Base-by-base conservation (phyloP, 352 stramenopile species). In the Globisporangium rhizosaccharum region DNA sequence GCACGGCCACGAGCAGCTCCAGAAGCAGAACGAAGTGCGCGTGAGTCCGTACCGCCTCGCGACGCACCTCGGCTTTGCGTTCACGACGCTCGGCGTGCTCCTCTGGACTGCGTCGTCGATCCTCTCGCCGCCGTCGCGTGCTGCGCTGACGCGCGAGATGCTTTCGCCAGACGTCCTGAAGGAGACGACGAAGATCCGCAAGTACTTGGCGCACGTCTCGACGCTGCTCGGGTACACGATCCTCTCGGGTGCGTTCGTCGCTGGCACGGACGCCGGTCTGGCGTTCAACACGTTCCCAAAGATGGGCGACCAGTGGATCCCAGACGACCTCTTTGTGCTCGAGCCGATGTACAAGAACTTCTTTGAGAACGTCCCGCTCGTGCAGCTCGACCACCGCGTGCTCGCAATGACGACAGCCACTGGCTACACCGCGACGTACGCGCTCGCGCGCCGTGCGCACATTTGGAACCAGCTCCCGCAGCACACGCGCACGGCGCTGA, bases 261-360 rank as follows among this genome's bases (percentile, higher is more conserved):
- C 97, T 8, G 97, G 97, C n/a, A 99, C 98, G 62, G 96, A 99
- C 76, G 97, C 97, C 5, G 97, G 97, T 28, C 90, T 97, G 64
- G 96, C 97, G 2, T 99, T 96, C 90, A 99, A 99, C 75, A 98
- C 89, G 23, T 99, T 96, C 65, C 97, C 97, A 8, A 96, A 97
- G 66, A 99, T 99, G 95, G 84, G 80, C 58, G 88, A 85, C 30
- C 72, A 95, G 57, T 98, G 92, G 92, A 97, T 99, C 53, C 97
- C 97, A 4, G 82, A 95, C 51, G 92, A 97, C 49, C 82, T 98
- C 57, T 94, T 97, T 36, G 88, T 93, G 57, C 58, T 93, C 15
- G 71, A 90, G 53, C 96, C 96, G 9, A 86, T 75, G 63, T 98
- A 94, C 70, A 82, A 82, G 56, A 99, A 99, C 74, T 89, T 99